phyloP scores from a whole-genome alignment of 108 stramenopile genomes.

The Fragilariopsis cylindrus region DNA sequence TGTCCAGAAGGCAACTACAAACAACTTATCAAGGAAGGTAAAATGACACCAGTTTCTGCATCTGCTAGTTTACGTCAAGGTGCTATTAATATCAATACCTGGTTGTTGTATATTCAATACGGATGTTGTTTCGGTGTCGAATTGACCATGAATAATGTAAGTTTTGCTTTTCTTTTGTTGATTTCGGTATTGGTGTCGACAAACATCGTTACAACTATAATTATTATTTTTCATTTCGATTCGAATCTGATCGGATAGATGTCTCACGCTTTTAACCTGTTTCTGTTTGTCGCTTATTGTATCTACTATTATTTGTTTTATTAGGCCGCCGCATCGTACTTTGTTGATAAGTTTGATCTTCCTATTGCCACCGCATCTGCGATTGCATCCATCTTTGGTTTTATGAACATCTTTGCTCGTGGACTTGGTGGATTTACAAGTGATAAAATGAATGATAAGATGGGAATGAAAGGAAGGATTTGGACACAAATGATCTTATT shows the following conservation, averaged over 20 bases:
- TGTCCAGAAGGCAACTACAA: conserved; percentile 70
- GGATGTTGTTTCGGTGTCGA: conserved; percentile 82
- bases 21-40: conserved; percentile 53
- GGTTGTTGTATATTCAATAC: conserved; percentile 74
- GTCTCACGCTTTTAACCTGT: no score
- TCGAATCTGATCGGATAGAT: no score
- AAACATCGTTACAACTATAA: conserved; percentile 50
- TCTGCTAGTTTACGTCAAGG: conserved; percentile 45
- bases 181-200: conserved; percentile 40
- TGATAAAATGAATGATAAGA: conserved; percentile 42
- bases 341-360: no score
- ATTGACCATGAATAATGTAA: conserved; percentile 71
- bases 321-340: no score
- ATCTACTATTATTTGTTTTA: no score
- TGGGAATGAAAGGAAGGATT: conserved; percentile 73
- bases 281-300: no score
- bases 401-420: conserved; percentile 71
- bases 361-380: no score
- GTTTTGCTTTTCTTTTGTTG: conserved; percentile 56
- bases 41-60: conserved; percentile 49
- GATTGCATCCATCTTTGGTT: conserved; percentile 38
- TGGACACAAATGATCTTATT: conserved; percentile 52
- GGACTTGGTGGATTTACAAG: conserved; percentile 49
- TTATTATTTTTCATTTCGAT: neutral
- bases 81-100: conserved; percentile 58